Evolutionary conservation across 176 grass and related monocot species (phyloP), one percentile per base, ranked within the genome.

Genomic region (Avena insularis): DNA sequence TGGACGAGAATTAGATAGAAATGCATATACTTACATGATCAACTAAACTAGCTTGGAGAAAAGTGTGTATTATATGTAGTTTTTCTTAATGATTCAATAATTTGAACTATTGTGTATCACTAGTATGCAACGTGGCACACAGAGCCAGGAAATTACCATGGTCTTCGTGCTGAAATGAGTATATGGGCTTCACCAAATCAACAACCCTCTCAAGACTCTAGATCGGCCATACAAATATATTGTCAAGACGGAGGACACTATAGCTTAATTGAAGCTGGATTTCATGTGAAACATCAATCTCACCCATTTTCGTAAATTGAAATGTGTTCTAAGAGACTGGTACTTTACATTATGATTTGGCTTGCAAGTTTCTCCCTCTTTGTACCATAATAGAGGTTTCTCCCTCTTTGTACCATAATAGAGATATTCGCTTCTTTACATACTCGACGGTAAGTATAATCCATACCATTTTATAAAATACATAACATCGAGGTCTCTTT

Each of bases 351-450:
- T 77, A 3, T 77, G 25, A 6, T 54, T 77, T 77, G 15, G 5
- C 73, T 72, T 86, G 33, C 62, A 90, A 78, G 72, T 90, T 33
- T 13, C 12, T 25, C 78, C 78, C 14, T 4, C 55, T 46, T 23
- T 82, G 16, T 86, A 90, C 29, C n/a, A n/a, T n/a, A n/a, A n/a
- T n/a, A n/a, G n/a, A 90, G 84, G 72, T 90, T 33, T 13, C 12
- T 25, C 78, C 78, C 14, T 4, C 55, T 46, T 35, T 82, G 16
- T 86, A 90, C 29, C n/a, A n/a, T n/a, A 77, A 86, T 47, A 48
- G 16, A 15, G 83, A 90, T 63, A 29, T 86, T 12, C 88, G 49
- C 57, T 90, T 90, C 88, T 90, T 86, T 68, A 83, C 78, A 83
- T 82, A 82, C 60, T 90, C 60, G 79, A 89, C 72, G 6, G 89